Conservation (phyloP, 164 flowering plant genomes). For the Aristolochia californica region DNA sequence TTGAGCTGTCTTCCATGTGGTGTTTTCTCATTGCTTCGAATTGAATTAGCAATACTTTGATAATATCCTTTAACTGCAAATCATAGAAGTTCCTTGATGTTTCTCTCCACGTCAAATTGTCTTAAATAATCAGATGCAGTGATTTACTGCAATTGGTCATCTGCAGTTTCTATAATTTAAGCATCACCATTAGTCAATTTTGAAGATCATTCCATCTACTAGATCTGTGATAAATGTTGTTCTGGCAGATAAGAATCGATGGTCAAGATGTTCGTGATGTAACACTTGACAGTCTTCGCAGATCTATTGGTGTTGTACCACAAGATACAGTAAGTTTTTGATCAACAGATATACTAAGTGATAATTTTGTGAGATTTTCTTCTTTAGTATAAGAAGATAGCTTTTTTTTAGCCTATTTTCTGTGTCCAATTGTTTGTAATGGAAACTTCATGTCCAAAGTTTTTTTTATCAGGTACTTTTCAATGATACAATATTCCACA, state of each 20-base stretch:
- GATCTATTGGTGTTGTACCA: constrained; percentile 88
- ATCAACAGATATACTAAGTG: neutral
- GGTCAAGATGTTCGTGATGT: constrained; percentile 69
- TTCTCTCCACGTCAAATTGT: too few species aligned
- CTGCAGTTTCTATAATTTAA: too few species aligned
- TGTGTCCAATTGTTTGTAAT: too few species aligned
- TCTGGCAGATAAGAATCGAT: constrained; percentile 73
- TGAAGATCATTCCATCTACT: neutral
- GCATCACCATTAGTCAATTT: too few species aligned
- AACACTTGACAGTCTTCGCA: constrained; percentile 67
- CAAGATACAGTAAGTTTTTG: constrained; percentile 75
- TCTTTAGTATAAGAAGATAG: neutral
- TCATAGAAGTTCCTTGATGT: too few species aligned
- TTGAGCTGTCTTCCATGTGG: too few species aligned
- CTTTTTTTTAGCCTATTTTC: neutral
- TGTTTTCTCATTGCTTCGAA: too few species aligned
- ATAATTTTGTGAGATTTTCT: neutral
- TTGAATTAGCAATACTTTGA: too few species aligned
- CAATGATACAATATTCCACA: constrained; percentile 91
- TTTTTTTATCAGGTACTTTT: constrained; percentile 65
- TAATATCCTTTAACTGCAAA: too few species aligned
- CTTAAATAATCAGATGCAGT: too few species aligned
- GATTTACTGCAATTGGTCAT: too few species aligned
- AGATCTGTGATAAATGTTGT: constrained; percentile 1
- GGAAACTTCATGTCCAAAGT: too few species aligned